Base-by-base conservation (phyloP, 176 grass and related monocot species). In the Hyparrhenia diplandra region DNA sequence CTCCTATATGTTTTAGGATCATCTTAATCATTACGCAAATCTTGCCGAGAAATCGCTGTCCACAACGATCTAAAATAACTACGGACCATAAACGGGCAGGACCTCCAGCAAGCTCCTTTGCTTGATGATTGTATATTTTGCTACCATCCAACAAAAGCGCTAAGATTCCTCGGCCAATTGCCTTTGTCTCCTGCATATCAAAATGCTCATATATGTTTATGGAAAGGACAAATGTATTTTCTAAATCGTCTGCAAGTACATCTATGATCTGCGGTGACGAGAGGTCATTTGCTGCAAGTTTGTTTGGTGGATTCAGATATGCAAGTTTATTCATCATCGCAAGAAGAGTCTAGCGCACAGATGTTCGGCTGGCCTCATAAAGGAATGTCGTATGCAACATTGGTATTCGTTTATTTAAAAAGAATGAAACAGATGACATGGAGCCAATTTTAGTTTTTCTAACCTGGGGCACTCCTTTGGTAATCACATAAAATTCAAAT, bases 91-190 rank as follows among this genome's bases (percentile, higher is more conserved):
- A 32, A 66, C 7, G 14, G 9, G 52, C n/a, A 23, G 12, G 58
- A 41, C 58, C 43, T 80, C 68, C 32, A 39, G 60, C 80, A 80
- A 85, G 70, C 64, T 81, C 87, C 52, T 57, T 35, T 23, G 27
- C 64, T 20, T 36, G 76, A 70, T 89, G 32, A 13, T 54, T 5
- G 58, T 57, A 14, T 18, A 27, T 25, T 79, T 42, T 64, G 25
- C 40, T 58, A 16, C 41, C 82, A 46, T 81, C n/a, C 86, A 81
- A 77, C 59, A 58, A 66, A 89, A 76, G 57, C 42, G 55, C 55
- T 69, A 46, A 20, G 77, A 85, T 85, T 77, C 82, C 54, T 85
- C 80, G 55, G 5, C 87, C 87, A 89, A 36, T 30, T 85, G 82
- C 67, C 64, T 85, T 66, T 89, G 87, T 77, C 82, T 61, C 77